These are phyloP conservation scores for Phytophthora hybrid DNA, from an alignment of 352 stramenopile species.

Conservation along the genomic window DNA sequence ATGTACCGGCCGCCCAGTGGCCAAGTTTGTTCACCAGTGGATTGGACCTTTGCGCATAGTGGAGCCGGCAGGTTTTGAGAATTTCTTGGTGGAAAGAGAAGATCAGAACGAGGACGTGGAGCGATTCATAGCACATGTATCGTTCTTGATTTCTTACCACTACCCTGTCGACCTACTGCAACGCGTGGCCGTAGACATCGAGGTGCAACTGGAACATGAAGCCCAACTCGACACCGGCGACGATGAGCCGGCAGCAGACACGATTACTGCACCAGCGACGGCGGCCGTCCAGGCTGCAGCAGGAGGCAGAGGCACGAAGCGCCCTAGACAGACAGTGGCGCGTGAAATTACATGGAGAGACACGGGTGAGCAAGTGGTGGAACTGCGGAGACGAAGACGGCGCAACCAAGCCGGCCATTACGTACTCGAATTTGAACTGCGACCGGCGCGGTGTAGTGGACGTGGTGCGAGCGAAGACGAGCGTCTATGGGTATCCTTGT, in stretches of 20 bases:
- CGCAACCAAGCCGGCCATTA: background rate
- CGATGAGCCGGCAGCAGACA: background rate
- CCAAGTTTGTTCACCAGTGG: too few species aligned
- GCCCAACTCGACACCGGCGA: too few species aligned
- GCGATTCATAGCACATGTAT: too few species aligned
- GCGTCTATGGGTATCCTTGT: background rate
- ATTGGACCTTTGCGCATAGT: too few species aligned
- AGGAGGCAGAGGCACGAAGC: background rate
- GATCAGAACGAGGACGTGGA: too few species aligned
- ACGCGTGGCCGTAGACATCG: background rate
- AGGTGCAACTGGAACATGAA: constrained; percentile 6
- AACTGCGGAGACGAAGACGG: background rate
- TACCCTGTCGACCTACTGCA: too few species aligned
- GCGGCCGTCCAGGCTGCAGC: background rate
- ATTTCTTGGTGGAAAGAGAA: too few species aligned
- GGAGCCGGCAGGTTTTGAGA: too few species aligned
- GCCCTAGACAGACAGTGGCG: background rate
- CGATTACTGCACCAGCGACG: background rate
- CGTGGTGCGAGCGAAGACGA: background rate
- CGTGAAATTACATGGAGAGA: background rate
- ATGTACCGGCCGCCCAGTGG: too few species aligned
- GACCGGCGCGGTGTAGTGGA: background rate
- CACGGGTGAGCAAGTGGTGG: background rate
- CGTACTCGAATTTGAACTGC: background rate
- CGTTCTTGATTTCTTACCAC: too few species aligned